Percentiles rank a stretch among this genome's conserved stretches.
phyloP scores from a whole-genome alignment of 768 basidiomycete species.

The Coprinellus micaceus region DNA sequence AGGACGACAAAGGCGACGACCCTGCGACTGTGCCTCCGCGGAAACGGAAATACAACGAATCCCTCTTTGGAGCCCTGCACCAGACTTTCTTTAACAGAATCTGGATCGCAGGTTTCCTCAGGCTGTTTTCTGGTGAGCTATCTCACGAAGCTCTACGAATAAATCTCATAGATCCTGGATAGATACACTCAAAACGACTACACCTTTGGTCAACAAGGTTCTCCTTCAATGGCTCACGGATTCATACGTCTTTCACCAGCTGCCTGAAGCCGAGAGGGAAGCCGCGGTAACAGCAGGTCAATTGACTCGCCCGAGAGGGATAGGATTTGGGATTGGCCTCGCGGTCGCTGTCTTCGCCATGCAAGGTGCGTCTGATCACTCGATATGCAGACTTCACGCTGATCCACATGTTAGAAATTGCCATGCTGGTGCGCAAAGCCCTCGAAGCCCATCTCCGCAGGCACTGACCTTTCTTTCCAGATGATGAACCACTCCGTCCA shows the following conservation, averaged over 20 bases:
- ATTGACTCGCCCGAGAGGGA: constrained; percentile 36
- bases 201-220: constrained; percentile 56
- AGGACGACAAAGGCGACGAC: not conserved
- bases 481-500: not conserved
- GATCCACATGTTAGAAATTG: not conserved
- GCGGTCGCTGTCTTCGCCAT: constrained; percentile 55
- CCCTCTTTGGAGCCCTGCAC: no score
- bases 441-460: no score
- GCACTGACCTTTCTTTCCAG: not conserved
- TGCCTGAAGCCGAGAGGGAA: constrained; percentile 34
- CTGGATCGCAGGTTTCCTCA: not conserved
- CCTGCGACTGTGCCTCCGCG: no score
- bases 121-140: not conserved
- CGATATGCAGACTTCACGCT: not conserved
- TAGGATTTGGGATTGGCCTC: constrained; percentile 62
- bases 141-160: not conserved
- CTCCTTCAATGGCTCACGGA: constrained; percentile 56
- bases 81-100: not conserved
- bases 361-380: constrained; percentile 40
- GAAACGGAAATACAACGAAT: no score
- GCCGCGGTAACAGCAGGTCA: constrained; percentile 24
- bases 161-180: constrained; percentile 1
- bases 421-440: no score
- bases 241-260: constrained; percentile 40
- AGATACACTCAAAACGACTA: constrained; percentile 49